Percentiles rank a stretch among this genome's conserved stretches.
These are phyloP conservation scores for Aspergillus affinis DNA, from an alignment of 495 filamentous ascomycete genomes.

Conservation along the genomic window DNA sequence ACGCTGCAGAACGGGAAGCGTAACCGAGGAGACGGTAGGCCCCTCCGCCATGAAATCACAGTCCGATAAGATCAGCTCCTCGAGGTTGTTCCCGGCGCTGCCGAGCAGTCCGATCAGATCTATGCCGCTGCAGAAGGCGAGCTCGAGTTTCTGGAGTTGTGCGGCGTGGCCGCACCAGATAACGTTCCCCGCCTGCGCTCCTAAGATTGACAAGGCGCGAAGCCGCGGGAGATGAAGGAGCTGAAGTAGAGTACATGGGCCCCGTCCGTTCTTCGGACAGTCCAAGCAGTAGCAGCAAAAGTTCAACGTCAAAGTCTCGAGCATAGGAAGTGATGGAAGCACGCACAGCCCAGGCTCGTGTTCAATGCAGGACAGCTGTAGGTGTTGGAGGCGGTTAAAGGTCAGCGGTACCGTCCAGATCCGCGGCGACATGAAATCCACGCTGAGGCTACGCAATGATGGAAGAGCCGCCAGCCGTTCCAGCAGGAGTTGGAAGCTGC, in stretches of 20 bases:
- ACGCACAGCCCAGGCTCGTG: neutral
- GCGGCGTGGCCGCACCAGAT: too few species aligned
- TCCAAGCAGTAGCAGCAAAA: constrained; percentile 2
- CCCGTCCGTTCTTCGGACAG: neutral
- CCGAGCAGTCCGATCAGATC: too few species aligned
- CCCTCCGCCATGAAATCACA: too few species aligned
- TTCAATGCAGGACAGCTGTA: neutral
- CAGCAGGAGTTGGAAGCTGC: neutral
- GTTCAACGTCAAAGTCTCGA: constrained; percentile 1
- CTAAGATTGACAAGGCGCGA: neutral
- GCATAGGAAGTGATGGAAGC: neutral
- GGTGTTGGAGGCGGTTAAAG: neutral
- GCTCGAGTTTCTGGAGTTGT: too few species aligned
- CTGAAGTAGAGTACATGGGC: neutral
- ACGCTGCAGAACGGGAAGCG: too few species aligned
- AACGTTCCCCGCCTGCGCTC: neutral
- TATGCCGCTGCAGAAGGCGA: too few species aligned
- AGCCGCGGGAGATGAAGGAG: neutral
- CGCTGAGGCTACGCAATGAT: neutral
- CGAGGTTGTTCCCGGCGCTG: too few species aligned
- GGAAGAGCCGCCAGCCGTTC: too few species aligned
- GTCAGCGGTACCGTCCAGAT: neutral
- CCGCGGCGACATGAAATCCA: constrained; percentile 2
- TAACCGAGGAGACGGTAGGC: too few species aligned
- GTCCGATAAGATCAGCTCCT: too few species aligned